A percentile compares a stretch with the other conserved stretches of the same genome.
These are phyloP conservation scores for Porphyridium purpureum DNA, from an alignment of 23 red algal species.

Conservation along the genomic window DNA sequence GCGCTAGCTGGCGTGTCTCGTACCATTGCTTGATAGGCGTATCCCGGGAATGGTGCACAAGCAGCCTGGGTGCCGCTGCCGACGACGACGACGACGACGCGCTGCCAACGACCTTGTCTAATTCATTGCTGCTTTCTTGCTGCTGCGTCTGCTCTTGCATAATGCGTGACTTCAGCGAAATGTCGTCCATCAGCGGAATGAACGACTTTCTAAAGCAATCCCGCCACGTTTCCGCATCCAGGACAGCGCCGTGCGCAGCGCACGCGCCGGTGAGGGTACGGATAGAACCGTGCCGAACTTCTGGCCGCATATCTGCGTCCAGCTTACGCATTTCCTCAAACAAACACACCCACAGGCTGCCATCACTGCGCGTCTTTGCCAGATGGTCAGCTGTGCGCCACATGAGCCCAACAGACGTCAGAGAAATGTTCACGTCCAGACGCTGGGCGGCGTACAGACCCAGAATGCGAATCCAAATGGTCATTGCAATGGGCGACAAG, in stretches of 20 bases:
- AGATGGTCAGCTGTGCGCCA: conserved; percentile 57
- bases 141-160: conserved; percentile 1
- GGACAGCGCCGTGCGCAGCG: conserved; percentile 14
- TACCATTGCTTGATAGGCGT: conserved; percentile 63
- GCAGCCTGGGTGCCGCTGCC: conserved; percentile 10
- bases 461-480: conserved; percentile 25
- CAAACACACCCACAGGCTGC: conserved; percentile 20
- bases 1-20: conserved; percentile 44
- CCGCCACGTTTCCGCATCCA: conserved; percentile 36
- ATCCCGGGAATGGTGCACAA: conserved; percentile 62
- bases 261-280: conserved; percentile 40
- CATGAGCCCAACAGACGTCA: conserved; percentile 46
- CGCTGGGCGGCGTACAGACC: conserved; percentile 21
- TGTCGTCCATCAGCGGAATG: conserved; percentile 33
- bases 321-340: conserved; percentile 24
- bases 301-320: conserved; percentile 31
- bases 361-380: conserved; percentile 5
- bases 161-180: conserved; percentile 11
- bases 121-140: not conserved
- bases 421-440: conserved; percentile 38
- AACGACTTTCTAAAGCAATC: conserved; percentile 24
- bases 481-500: conserved; percentile 11
- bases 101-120: conserved; percentile 1
- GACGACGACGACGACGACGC: not conserved
- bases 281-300: conserved; percentile 46